Conservation (phyloP, 192 early-diverging fungal species). For the Backusella psychrophila region DNA sequence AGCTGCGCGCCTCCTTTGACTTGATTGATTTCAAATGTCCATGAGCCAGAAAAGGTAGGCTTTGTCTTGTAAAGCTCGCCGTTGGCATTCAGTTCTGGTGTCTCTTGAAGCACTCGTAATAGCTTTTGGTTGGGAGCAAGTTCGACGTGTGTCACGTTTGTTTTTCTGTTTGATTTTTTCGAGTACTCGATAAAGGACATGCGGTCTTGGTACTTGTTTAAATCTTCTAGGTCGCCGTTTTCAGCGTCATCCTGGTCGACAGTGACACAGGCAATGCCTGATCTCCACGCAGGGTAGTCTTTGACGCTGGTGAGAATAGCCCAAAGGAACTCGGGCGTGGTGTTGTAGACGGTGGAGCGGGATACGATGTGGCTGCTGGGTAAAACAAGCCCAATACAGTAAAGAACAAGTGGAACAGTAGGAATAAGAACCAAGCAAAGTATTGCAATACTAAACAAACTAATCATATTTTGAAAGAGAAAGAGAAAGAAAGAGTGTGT, state of each 20-base stretch:
- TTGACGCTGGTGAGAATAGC: constrained; percentile 23
- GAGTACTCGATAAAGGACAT: constrained; percentile 24
- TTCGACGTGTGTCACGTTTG: constrained; percentile 17
- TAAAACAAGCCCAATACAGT: constrained; percentile 22
- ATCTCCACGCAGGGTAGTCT: constrained; percentile 22
- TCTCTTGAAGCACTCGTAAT: constrained; percentile 18
- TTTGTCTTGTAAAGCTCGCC: not conserved
- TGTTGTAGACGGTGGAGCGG: constrained; percentile 12
- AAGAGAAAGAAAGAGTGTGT: not conserved
- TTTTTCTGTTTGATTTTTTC: constrained; percentile 14
- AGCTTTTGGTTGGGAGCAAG: constrained; percentile 15
- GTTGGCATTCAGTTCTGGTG: not conserved
- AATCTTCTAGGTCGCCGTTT: not conserved
- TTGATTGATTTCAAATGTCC: constrained; percentile 27
- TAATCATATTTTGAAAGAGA: constrained; percentile 1
- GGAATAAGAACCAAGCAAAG: constrained; percentile 17
- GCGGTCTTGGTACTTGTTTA: constrained; percentile 7
- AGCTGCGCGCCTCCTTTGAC: not conserved
- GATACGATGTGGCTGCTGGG: constrained; percentile 25
- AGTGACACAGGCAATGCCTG: constrained; percentile 12
- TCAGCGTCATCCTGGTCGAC: not conserved
- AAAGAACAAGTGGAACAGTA: constrained; percentile 25
- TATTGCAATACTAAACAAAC: constrained; percentile 1
- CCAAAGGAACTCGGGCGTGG: constrained; percentile 21
- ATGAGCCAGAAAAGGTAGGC: constrained; percentile 27